Percentiles rank a stretch among this genome's conserved stretches.
phyloP scores from a whole-genome alignment of 2,329 filamentous ascomycete species.

The Cladosporium halotolerans region DNA sequence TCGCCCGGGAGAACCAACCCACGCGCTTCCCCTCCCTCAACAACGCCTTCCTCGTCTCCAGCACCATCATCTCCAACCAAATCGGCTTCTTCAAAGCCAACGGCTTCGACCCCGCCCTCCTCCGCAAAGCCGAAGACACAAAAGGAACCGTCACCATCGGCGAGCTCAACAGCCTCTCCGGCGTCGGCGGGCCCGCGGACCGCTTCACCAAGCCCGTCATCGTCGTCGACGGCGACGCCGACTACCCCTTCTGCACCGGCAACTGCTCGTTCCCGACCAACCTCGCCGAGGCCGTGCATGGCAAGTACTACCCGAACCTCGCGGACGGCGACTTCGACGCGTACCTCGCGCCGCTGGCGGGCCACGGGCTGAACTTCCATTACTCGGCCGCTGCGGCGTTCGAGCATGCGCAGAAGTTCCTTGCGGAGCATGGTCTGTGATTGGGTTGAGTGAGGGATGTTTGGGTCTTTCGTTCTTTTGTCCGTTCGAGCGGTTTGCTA shows the following conservation, averaged over 20 bases:
- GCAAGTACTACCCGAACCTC: conserved; percentile 20
- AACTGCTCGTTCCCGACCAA: conserved; percentile 26
- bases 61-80: conserved; percentile 22
- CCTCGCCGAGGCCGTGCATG: conserved; percentile 17
- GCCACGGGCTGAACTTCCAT: conserved; percentile 30
- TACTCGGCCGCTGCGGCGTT: conserved; percentile 25
- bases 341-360: conserved; percentile 22
- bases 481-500: too few species aligned
- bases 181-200: conserved; percentile 13
- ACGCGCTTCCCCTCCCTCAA: conserved; percentile 25
- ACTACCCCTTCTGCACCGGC: conserved; percentile 28
- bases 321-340: conserved; percentile 12
- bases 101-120: conserved; percentile 24
- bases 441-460: background rate
- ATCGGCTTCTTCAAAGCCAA: conserved; percentile 28
- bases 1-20: conserved; percentile 25
- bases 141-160: conserved; percentile 28
- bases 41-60: conserved; percentile 26
- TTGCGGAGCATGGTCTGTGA: conserved; percentile 6
- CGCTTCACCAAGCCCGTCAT: conserved; percentile 25
- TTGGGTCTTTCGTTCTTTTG: too few species aligned
- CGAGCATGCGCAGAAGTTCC: conserved; percentile 23
- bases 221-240: conserved; percentile 26
- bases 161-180: conserved; percentile 24
- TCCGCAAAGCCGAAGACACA: conserved; percentile 22